Conservation (phyloP, 1,139 yeast genomes). For the Blastobotrys apis region DNA sequence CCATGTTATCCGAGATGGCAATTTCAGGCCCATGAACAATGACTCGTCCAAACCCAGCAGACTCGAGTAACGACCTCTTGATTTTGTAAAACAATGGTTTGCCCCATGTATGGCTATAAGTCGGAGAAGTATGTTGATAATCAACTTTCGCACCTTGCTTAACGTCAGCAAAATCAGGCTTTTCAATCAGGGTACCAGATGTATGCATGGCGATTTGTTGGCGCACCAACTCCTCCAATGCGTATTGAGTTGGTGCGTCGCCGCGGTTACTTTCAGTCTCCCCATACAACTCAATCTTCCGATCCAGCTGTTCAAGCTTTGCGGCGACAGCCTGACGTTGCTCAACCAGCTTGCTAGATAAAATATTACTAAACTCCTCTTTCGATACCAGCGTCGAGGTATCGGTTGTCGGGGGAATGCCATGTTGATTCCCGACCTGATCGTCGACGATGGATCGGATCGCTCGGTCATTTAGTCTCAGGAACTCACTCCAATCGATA, state of each 20-base stretch:
- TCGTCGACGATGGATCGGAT: slow-evolving; percentile 11
- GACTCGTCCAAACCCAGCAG: slow-evolving; percentile 26
- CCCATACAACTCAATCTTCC: slow-evolving; percentile 13
- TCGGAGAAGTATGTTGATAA: slow-evolving; percentile 28
- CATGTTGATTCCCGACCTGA: slow-evolving; percentile 1
- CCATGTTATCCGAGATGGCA: slow-evolving; percentile 28
- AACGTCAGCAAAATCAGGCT: slow-evolving; percentile 33
- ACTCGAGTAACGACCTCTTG: slow-evolving; percentile 18
- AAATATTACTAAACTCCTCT: slow-evolving; percentile 12
- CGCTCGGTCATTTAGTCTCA: slow-evolving; percentile 13
- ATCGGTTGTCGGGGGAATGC: background rate
- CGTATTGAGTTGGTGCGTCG: slow-evolving; percentile 10
- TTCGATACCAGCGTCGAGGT: slow-evolving; percentile 6
- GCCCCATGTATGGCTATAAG: slow-evolving; percentile 25
- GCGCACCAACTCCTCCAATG: slow-evolving; percentile 15
- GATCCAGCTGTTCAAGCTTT: slow-evolving; percentile 14
- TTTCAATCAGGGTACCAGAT: slow-evolving; percentile 16
- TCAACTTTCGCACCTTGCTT: slow-evolving; percentile 32
- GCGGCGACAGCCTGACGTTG: slow-evolving; percentile 13
- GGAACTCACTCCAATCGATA: slow-evolving; percentile 16
- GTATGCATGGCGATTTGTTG: slow-evolving; percentile 14
- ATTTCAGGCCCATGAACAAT: slow-evolving; percentile 27
- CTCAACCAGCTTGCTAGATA: slow-evolving; percentile 11
- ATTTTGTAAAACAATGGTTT: slow-evolving; percentile 20
- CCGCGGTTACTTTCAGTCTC: slow-evolving; percentile 6